Conservation (phyloP, 2,329 filamentous ascomycete species). For the Orbilia ellipsospora region DNA sequence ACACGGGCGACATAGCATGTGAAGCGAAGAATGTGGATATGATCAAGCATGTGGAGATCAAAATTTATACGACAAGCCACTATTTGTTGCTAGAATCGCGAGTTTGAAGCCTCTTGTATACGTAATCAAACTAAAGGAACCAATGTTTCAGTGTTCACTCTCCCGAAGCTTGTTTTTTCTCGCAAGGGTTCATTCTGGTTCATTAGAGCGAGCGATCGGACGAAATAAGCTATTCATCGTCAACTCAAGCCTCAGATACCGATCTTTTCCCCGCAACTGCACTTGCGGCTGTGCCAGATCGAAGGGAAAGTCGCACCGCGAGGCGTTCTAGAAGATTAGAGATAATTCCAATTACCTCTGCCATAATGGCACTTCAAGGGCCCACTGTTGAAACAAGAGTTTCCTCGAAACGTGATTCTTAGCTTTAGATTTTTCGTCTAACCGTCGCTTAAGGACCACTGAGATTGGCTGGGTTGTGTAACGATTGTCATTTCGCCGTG, state of each 20-base stretch:
- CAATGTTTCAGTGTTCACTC: too few species aligned
- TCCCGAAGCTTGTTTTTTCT: too few species aligned
- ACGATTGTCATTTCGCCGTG: background rate
- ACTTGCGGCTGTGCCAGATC: slow-evolving; percentile 1
- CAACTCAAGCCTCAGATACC: background rate
- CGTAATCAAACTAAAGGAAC: background rate
- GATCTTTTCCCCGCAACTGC: slow-evolving; percentile 2
- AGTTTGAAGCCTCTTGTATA: background rate
- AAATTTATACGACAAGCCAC: background rate
- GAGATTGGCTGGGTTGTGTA: slow-evolving; percentile 12
- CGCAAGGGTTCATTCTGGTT: too few species aligned
- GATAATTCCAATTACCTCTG: background rate
- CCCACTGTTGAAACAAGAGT: slow-evolving; percentile 20
- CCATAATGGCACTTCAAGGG: background rate
- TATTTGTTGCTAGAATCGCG: background rate
- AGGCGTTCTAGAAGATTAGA: slow-evolving; percentile 3
- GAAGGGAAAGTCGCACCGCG: background rate
- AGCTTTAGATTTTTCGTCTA: slow-evolving; percentile 8
- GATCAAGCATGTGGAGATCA: too few species aligned
- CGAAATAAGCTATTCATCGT: background rate
- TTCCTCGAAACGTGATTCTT: background rate
- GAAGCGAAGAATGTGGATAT: too few species aligned
- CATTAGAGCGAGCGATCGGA: background rate
- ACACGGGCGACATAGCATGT: too few species aligned
- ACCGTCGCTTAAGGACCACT: slow-evolving; percentile 9